Evolutionary conservation across 345 rosid species (phyloP), one percentile per base, ranked within the genome.

Genomic region (Psidium guajava): DNA sequence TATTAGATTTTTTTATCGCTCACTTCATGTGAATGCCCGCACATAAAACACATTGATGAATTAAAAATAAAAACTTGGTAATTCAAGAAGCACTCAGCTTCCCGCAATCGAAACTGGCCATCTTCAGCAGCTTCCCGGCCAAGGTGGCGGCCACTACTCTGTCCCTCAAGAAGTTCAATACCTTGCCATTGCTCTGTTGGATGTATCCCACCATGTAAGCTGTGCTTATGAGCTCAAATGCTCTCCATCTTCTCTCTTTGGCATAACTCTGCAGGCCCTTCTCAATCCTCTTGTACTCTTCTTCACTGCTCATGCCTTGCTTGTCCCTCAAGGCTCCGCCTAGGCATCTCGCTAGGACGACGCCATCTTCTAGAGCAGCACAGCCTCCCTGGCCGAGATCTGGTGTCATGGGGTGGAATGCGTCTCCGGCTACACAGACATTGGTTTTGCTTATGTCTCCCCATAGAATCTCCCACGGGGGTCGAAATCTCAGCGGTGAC

Each of bases 321-420:
- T 61, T 61, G 40, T 61, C 74, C 74, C 74, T 61, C 21, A 27
- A 28, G 40, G 74, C 21, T 61, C 27, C 74, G 9, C 74, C 21
- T 0, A 61, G 40, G 74, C 74, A 61, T 27, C 74, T 92, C 36
- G 90, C 91, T 40, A 91, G 59, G 32, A 88, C 86, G 49, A 91
- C 50, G 3, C 87, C 88, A 51, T 89, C 90, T 87, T 91, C 90
- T 81, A 86, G 81, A 40, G 91, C 87, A 3, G 82, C 25, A 61
- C 89, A 88, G 14, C 86, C 89, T 21, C 92, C 91, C 84, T 90
- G 92, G 13, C 89, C 89, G 0, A 93, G 44, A 54, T 93, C 96
- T 11, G 94, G 94, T 25, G 93, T 93, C 94, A 94, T 94, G 13
- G 94, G 92, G 85, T 94, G 95, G 14, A 93, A 90, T 27, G 95